Base-by-base conservation (phyloP, 2,329 filamentous ascomycete genomes). In the Bipolaris oryzae region DNA sequence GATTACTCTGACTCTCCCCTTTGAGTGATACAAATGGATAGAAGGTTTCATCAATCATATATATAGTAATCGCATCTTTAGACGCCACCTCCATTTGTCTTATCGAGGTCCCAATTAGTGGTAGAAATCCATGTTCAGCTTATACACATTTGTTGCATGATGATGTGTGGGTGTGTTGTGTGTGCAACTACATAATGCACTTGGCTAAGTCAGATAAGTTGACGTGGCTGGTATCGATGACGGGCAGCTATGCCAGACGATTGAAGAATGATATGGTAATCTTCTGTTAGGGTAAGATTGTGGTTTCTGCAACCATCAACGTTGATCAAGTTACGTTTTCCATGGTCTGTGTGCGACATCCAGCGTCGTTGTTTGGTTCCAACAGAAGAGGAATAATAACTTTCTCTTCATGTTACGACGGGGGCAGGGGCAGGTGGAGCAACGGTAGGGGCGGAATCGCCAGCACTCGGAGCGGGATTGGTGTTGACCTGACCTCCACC, bases 401-500 rank as follows among this genome's bases (percentile, higher is more conserved):
- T 16, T 3, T 11, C 11, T 16, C 7, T 35, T 57, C 56, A 59
- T 33, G 48, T 59, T 16, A 53, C 54, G 16, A 58, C 55, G 15
- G 60, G 52, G 9, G 58, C 37, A 21, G 62, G 16, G n/a, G 46
- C 21, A 1, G 62, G 43, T 10, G 61, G 44, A 33, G 64, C 45
- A 46, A 55, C 45, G 33, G 62, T 28, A 34, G 43, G 37, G 25
- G 53, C 13, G 5, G 64, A 43, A 15, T 62, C 62, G 33, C 52
- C 46, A 23, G 51, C 39, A 34, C 53, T 47, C 16, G 58, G 16
- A 48, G 60, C 51, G 0, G 59, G 23, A 50, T 16, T 55, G 9
- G 68, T 18, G 16, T 47, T 60, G 31, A 46, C 50, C 50, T 71
- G 69, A 7, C 56, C 64, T 34, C 71, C 74, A 28, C 74, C 71